phyloP scores from a whole-genome alignment of 495 filamentous ascomycete species.

The Thozetella sp. region DNA sequence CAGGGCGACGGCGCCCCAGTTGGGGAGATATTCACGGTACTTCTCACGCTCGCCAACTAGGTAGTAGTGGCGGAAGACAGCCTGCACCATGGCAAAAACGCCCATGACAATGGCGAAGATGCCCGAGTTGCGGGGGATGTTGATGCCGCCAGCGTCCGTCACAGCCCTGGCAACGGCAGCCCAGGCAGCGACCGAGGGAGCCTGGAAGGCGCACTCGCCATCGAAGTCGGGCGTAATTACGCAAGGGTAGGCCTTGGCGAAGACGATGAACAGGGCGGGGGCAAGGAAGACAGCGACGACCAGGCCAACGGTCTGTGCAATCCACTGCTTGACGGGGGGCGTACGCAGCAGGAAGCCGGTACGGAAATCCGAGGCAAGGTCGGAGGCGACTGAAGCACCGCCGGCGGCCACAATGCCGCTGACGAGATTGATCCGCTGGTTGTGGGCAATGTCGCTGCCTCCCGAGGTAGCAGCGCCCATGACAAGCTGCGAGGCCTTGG shows the following conservation, averaged over 20 bases:
- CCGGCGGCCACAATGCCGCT: slow-evolving; percentile 62
- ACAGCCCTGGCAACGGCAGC: slow-evolving; percentile 66
- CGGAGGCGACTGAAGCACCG: slow-evolving; percentile 56
- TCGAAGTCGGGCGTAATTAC: slow-evolving; percentile 34
- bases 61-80: slow-evolving; percentile 59
- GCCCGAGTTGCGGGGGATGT: slow-evolving; percentile 56
- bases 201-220: slow-evolving; percentile 44
- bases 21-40: slow-evolving; percentile 61
- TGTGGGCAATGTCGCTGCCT: slow-evolving; percentile 41
- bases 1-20: slow-evolving; percentile 67
- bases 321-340: slow-evolving; percentile 63
- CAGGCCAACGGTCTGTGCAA: slow-evolving; percentile 62
- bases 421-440: slow-evolving; percentile 64
- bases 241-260: slow-evolving; percentile 67
- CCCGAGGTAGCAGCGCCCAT: slow-evolving; percentile 60
- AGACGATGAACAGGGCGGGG: slow-evolving; percentile 65
- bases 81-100: slow-evolving; percentile 47
- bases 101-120: slow-evolving; percentile 60
- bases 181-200: slow-evolving; percentile 68
- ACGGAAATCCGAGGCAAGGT: slow-evolving; percentile 61
- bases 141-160: slow-evolving; percentile 54
- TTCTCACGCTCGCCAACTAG: slow-evolving; percentile 45
- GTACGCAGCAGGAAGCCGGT: slow-evolving; percentile 66
- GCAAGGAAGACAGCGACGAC: slow-evolving; percentile 64
- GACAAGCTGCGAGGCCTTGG: slow-evolving; percentile 70